Percentiles rank a stretch among this genome's conserved stretches.
These are phyloP conservation scores for Lanmaoa pseudosensibilis DNA, from an alignment of 768 basidiomycete species.

Conservation along the genomic window DNA sequence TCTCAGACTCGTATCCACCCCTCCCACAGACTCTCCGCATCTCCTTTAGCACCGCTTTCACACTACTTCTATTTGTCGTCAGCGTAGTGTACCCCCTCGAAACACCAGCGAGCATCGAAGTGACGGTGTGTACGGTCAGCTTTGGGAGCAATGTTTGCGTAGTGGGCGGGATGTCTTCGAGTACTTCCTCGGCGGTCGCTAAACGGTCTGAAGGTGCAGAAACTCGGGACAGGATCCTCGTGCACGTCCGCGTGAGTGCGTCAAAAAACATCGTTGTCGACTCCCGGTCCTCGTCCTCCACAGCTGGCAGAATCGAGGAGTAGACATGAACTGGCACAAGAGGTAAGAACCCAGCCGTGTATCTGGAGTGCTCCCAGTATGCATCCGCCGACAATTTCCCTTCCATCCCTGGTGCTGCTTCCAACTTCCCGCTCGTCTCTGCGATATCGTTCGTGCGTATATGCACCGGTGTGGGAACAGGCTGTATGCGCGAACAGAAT, in stretches of 20 bases:
- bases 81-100: conserved; percentile 78
- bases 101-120: conserved; percentile 70
- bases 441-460: neutral
- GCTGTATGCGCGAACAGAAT: conserved; percentile 5
- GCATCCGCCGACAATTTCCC: conserved; percentile 29
- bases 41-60: conserved; percentile 71
- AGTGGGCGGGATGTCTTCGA: conserved; percentile 50
- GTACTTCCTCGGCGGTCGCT: neutral
- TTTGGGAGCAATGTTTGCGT: conserved; percentile 54
- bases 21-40: conserved; percentile 39
- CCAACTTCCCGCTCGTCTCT: neutral
- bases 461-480: conserved; percentile 6
- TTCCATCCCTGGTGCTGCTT: no score
- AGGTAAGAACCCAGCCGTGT: conserved; percentile 51
- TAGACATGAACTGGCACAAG: conserved; percentile 59
- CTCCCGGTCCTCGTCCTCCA: neutral
- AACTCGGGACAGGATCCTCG: conserved; percentile 48
- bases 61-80: conserved; percentile 80
- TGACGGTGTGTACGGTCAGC: conserved; percentile 75
- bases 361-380: conserved; percentile 69
- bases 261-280: conserved; percentile 40
- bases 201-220: neutral
- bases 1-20: conserved; percentile 12
- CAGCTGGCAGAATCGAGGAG: conserved; percentile 29
- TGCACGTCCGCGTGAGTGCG: conserved; percentile 52